Conservation (phyloP, 441 rosid genomes). For the Pelargonium fulgidum region DNA sequence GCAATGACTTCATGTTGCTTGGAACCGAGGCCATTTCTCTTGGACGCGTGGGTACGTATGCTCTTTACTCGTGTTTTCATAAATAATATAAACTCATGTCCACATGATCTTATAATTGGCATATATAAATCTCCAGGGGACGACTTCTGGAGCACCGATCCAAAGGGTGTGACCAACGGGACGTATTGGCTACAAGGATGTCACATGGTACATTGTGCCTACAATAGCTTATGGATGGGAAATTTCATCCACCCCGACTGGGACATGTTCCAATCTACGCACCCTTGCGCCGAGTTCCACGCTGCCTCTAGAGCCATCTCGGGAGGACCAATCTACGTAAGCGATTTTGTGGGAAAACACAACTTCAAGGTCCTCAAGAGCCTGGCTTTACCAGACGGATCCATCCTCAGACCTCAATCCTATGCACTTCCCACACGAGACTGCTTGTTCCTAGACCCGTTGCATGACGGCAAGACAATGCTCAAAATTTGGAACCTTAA, state of each 20-base stretch:
- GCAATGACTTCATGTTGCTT: constrained; percentile 29
- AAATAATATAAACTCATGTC: too few species aligned
- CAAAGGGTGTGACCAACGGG: constrained; percentile 21
- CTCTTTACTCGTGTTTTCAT: neutral
- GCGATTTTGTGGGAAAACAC: constrained; percentile 69
- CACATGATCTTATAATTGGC: too few species aligned
- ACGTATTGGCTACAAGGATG: constrained; percentile 29
- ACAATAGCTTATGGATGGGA: constrained; percentile 30
- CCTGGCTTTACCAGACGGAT: constrained; percentile 59
- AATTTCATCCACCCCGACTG: constrained; percentile 85
- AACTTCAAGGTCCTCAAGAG: constrained; percentile 53
- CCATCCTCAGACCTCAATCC: constrained; percentile 57
- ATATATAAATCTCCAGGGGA: constrained; percentile 16
- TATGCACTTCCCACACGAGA: constrained; percentile 80
- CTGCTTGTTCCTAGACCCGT: constrained; percentile 64
- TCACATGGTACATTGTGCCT: constrained; percentile 31
- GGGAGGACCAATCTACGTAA: constrained; percentile 68
- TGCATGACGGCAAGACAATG: constrained; percentile 77
- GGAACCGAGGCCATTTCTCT: constrained; percentile 26
- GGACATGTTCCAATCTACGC: constrained; percentile 94
- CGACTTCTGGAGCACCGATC: constrained; percentile 29
- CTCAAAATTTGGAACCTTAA: constrained; percentile 91
- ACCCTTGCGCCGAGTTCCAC: constrained; percentile 78
- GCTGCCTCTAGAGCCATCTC: constrained; percentile 84
- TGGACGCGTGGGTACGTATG: constrained; percentile 22